Base-by-base conservation (phyloP, 306 rosid genomes). In the Cucumis cinereus region DNA sequence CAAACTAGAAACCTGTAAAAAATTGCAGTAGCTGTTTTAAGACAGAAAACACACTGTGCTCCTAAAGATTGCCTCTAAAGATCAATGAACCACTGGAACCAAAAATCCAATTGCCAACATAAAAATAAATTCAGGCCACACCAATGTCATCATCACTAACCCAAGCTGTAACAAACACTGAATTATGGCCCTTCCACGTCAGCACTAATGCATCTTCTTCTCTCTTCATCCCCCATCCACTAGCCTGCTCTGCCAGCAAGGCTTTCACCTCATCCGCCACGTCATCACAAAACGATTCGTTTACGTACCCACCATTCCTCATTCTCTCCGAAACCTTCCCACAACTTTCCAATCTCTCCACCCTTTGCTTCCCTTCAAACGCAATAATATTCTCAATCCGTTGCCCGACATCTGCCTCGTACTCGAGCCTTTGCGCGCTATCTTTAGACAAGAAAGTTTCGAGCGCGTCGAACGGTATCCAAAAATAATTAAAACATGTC, bases 191-290 rank as follows among this genome's bases (percentile, higher is more conserved):
- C 78, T 91, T 94, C 98, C 98, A 94, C 28, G 98, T 91, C 76
- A 94, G 97, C 61, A 89, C 92, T 73, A 94, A 82, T 86, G 83
- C 84, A 50, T 85, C 92, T 76, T 91, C 98, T 77, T 94, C 97
- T 50, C 83, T 88, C 81, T 94, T 94, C 98, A 94, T 91, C 2
- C 97, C 98, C 98, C 98, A 94, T 11, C 96, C 98, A 79, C 93
- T 89, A n/a, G 97, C 97, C 79, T 94, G 97, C 72, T 92, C 98
- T 74, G 92, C 96, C 28, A 94, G 85, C 93, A 91, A 88, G 8
- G 23, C 85, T 81, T 89, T 92, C 26, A 91, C 95, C 78, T 91
- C 97, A 45, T 45, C 76, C 17, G 82, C 78, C 13, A 92, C 88
- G 73, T 88, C 96, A 52, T 91, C 97, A 35, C 86, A 78, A 72